phyloP scores from a whole-genome alignment of 306 rosid genomes.

The Hippophae rhamnoides region DNA sequence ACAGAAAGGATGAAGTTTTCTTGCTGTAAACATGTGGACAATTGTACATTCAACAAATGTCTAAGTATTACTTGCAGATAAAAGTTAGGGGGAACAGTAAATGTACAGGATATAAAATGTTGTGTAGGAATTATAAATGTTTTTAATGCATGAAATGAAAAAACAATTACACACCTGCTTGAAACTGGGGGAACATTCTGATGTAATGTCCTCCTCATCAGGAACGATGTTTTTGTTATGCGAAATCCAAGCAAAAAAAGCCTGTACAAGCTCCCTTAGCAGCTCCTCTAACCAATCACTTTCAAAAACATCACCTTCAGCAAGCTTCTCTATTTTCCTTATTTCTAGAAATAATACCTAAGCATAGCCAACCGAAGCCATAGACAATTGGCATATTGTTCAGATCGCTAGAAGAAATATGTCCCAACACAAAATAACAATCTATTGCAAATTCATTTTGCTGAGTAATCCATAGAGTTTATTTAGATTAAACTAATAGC shows the following conservation, averaged over 20 bases:
- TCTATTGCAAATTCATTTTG: no score
- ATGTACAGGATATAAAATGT: not conserved
- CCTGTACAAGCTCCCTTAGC: slow-evolving; percentile 44
- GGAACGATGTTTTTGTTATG: slow-evolving; percentile 31
- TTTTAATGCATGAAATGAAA: not conserved
- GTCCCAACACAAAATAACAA: no score
- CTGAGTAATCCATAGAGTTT: no score
- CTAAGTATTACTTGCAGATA: not conserved
- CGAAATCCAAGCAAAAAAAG: slow-evolving; percentile 43
- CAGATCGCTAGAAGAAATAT: no score
- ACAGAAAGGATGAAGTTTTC: not conserved
- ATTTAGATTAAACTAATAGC: no score
- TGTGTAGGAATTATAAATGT: not conserved
- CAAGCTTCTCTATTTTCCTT: slow-evolving; percentile 50
- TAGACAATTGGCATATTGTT: not conserved
- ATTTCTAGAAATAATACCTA: slow-evolving; percentile 56
- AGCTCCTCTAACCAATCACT: slow-evolving; percentile 56
- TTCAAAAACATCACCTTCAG: slow-evolving; percentile 40
- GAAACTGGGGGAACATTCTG: slow-evolving; percentile 20
- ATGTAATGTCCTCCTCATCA: slow-evolving; percentile 23
- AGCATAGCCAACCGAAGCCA: not conserved
- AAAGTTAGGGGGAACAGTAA: not conserved
- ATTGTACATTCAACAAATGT: not conserved
- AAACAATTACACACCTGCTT: slow-evolving; percentile 39
- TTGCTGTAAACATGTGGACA: not conserved